Evolutionary conservation across 139 green algal species (phyloP), one percentile per base, ranked within the genome.

Genomic region (Tetradesmus obliquus): DNA sequence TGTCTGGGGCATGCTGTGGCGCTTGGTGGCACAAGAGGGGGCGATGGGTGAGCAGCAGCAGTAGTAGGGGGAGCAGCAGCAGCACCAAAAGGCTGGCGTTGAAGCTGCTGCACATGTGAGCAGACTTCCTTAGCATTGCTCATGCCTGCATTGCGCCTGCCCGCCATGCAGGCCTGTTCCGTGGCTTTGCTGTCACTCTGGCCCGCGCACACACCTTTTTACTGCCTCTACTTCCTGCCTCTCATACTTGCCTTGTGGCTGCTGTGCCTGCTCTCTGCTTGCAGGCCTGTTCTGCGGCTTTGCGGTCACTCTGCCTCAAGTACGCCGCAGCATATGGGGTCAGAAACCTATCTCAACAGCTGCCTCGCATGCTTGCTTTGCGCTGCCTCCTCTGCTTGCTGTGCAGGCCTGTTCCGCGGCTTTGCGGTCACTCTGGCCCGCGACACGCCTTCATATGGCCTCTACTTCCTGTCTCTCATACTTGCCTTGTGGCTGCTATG

Each of bases 391-490:
- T 86, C 9, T 24, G 55, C 22, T 2, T 24, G 9, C 66, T 1
- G 5, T 84, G 82, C 94, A 95, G 95, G 96, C 1, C 87, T 97
- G 57, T 96, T 94, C 81, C 76, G 94, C 0, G 96, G 96, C 55
- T 91, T 95, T 72, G 92, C 79, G 2, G 92, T 97, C 9, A 97
- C 94, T 0, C 72, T 94, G 60, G 45, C 96, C 0, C 93, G 96
- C 0, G 96, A 98, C 85, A 84, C 94, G 10, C 96, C 96, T 60
- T 93, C 74, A 13, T 96, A 96, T 86, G 96, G 94, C 6, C 86
- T 97, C 15, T 97, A 97, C 92, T 97, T n/a, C n/a, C 96, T 82
- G 91, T 54, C 5, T 55, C 89, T 13, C 97, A 97, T 89, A 89
- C 95, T 88, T 10, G 60, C 10, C 60, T 71, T 83, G 76, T 71